These are phyloP conservation scores for Blechomonas ayalai DNA, from an alignment of 208 protist genomes.

Conservation along the genomic window DNA sequence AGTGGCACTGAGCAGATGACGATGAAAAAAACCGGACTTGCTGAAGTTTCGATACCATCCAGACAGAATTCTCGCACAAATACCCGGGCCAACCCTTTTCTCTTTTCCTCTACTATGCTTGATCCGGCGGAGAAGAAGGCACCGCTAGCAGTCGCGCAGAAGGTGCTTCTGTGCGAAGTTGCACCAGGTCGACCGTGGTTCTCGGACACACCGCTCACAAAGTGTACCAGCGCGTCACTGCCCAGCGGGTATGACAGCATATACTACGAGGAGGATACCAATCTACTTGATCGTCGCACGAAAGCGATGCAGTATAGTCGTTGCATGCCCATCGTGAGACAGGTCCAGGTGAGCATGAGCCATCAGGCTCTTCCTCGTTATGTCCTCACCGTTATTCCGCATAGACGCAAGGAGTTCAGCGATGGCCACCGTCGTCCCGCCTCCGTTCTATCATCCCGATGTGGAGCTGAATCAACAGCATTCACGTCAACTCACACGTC, in stretches of 20 bases:
- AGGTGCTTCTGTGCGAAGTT: conserved; percentile 67
- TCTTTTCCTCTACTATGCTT: conserved; percentile 56
- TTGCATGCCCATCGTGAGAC: conserved; percentile 6
- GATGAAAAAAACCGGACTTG: too few species aligned
- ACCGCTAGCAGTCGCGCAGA: conserved; percentile 12
- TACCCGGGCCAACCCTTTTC: conserved; percentile 23
- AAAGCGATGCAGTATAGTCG: conserved; percentile 4
- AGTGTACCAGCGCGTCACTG: background rate
- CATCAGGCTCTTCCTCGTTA: conserved; percentile 70
- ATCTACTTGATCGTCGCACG: background rate
- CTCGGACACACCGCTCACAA: conserved; percentile 20
- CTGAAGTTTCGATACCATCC: too few species aligned
- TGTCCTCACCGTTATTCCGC: conserved; percentile 28
- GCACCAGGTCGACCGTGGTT: conserved; percentile 30
- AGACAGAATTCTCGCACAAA: conserved; percentile 4
- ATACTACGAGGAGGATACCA: conserved; percentile 13
- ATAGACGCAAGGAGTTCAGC: too few species aligned
- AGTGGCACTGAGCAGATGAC: too few species aligned
- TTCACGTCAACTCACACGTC: too few species aligned
- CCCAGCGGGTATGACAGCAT: conserved; percentile 38
- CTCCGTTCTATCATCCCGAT: too few species aligned
- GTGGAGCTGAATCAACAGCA: too few species aligned
- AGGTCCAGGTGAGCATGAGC: conserved; percentile 36
- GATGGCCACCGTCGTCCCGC: too few species aligned
- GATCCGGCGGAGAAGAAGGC: conserved; percentile 20